A percentile compares a stretch with the other conserved stretches of the same genome.
Evolutionary conservation across 768 basidiomycete genomes (phyloP).

Genomic region (Suillus occidentalis): DNA sequence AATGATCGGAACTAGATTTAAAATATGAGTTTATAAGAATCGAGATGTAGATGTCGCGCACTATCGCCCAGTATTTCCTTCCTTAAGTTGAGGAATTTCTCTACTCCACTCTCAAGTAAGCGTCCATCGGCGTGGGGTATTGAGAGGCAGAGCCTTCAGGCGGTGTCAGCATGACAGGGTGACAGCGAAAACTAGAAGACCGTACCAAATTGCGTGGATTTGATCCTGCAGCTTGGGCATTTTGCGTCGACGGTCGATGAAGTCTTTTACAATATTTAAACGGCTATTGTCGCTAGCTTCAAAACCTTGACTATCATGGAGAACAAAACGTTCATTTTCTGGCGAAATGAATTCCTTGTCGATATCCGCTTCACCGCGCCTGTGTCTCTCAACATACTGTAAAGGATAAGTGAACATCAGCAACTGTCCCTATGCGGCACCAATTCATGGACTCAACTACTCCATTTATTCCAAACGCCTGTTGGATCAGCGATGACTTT

Average conservation of each 20-base stretch:
- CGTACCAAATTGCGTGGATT: slow-evolving; percentile 18
- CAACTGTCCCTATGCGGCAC: not conserved
- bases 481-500: slow-evolving; percentile 9
- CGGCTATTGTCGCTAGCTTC: slow-evolving; percentile 11
- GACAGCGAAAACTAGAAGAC: not conserved
- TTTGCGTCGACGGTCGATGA: slow-evolving; percentile 12
- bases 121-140: slow-evolving; percentile 9
- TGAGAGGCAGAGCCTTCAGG: slow-evolving; percentile 7
- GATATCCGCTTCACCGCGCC: slow-evolving; percentile 15
- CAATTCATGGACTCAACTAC: slow-evolving; percentile 3
- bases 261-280: slow-evolving; percentile 9
- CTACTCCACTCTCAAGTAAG: slow-evolving; percentile 6
- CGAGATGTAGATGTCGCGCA: not conserved
- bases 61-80: slow-evolving; percentile 8
- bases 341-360: slow-evolving; percentile 13
- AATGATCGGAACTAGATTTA: slow-evolving; percentile 6
- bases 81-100: slow-evolving; percentile 3
- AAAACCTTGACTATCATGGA: slow-evolving; percentile 17
- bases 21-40: not conserved
- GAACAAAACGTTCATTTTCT: slow-evolving; percentile 17
- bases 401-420: not conserved
- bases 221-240: slow-evolving; percentile 13
- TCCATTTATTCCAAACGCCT: slow-evolving; percentile 8
- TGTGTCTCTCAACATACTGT: slow-evolving; percentile 3
- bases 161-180: not conserved